These are phyloP conservation scores for Phytopythium montanum DNA, from an alignment of 352 stramenopile species.

Conservation along the genomic window DNA sequence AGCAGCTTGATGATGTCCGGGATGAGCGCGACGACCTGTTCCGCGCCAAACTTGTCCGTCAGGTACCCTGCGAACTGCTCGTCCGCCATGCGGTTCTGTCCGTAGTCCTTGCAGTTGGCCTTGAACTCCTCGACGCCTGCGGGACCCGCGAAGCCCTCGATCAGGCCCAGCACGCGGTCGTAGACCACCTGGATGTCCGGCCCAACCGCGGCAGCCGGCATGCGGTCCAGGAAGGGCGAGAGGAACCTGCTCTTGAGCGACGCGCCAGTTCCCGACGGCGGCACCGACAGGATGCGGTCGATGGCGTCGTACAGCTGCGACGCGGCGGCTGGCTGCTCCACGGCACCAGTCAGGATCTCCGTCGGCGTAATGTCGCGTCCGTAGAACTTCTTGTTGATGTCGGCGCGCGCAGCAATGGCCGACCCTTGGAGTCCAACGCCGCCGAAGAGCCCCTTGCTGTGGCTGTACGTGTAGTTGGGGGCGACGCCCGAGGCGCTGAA, in stretches of 20 bases:
- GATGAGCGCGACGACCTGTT: slow-evolving; percentile 71
- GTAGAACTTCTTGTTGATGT: slow-evolving; percentile 90
- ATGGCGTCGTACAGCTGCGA: slow-evolving; percentile 82
- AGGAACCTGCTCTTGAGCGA: slow-evolving; percentile 61
- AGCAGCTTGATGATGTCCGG: slow-evolving; percentile 83
- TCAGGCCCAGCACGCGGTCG: slow-evolving; percentile 74
- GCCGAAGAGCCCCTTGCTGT: slow-evolving; percentile 86
- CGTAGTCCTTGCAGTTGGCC: slow-evolving; percentile 82
- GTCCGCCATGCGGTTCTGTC: slow-evolving; percentile 76
- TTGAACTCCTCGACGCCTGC: slow-evolving; percentile 80
- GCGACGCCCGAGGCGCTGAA: slow-evolving; percentile 70
- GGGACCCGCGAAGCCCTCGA: slow-evolving; percentile 52
- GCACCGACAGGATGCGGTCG: slow-evolving; percentile 70
- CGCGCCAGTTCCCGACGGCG: slow-evolving; percentile 45
- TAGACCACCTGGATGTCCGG: slow-evolving; percentile 83
- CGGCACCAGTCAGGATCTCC: slow-evolving; percentile 78
- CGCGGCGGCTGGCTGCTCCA: slow-evolving; percentile 77
- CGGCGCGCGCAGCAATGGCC: slow-evolving; percentile 66
- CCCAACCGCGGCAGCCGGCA: slow-evolving; percentile 64
- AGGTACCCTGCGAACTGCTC: slow-evolving; percentile 69
- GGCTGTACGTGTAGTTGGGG: slow-evolving; percentile 87
- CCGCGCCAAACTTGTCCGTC: slow-evolving; percentile 60
- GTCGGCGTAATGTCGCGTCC: slow-evolving; percentile 81
- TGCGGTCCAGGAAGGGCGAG: slow-evolving; percentile 66
- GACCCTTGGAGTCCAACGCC: slow-evolving; percentile 78